Evolutionary conservation across 352 stramenopile genomes (phyloP).

Genomic region (Phytophthora vignae): DNA sequence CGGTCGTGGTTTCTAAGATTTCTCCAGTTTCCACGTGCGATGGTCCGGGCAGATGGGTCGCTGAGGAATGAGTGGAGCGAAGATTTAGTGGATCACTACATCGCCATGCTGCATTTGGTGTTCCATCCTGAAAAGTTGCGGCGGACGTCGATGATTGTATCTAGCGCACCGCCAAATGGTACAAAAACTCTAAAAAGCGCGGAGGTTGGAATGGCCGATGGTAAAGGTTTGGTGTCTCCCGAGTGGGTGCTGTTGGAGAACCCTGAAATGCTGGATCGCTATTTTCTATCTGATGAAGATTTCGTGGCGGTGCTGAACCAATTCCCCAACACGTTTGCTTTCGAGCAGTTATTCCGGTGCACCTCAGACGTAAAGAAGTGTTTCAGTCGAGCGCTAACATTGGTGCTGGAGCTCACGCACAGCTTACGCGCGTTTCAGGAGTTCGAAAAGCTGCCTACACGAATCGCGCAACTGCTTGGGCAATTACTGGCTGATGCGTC

Average conservation of each 20-base stretch:
- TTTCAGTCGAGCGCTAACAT: slow-evolving; percentile 76
- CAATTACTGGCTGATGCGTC: slow-evolving; percentile 72
- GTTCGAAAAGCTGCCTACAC: slow-evolving; percentile 81
- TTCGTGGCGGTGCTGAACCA: slow-evolving; percentile 88
- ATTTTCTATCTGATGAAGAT: slow-evolving; percentile 86
- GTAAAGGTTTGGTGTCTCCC: slow-evolving; percentile 57
- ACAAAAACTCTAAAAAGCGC: slow-evolving; percentile 35
- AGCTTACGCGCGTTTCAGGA: slow-evolving; percentile 77
- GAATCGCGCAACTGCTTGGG: slow-evolving; percentile 73
- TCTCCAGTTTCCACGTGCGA: slow-evolving; percentile 79
- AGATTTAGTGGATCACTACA: slow-evolving; percentile 86
- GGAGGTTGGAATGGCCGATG: slow-evolving; percentile 30
- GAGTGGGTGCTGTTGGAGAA: slow-evolving; percentile 90
- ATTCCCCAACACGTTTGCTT: slow-evolving; percentile 85
- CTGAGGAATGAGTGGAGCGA: slow-evolving; percentile 76
- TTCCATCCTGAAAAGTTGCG: slow-evolving; percentile 89
- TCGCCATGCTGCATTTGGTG: slow-evolving; percentile 87
- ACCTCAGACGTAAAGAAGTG: slow-evolving; percentile 79
- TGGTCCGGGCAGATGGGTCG: slow-evolving; percentile 64
- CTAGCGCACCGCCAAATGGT: slow-evolving; percentile 54
- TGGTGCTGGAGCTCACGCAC: slow-evolving; percentile 82
- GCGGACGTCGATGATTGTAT: slow-evolving; percentile 74
- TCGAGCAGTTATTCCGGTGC: slow-evolving; percentile 79
- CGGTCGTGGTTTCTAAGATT: slow-evolving; percentile 84
- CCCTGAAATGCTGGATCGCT: slow-evolving; percentile 79